Conservation (phyloP, 345 rosid species). For the Eucalyptus sp. region DNA sequence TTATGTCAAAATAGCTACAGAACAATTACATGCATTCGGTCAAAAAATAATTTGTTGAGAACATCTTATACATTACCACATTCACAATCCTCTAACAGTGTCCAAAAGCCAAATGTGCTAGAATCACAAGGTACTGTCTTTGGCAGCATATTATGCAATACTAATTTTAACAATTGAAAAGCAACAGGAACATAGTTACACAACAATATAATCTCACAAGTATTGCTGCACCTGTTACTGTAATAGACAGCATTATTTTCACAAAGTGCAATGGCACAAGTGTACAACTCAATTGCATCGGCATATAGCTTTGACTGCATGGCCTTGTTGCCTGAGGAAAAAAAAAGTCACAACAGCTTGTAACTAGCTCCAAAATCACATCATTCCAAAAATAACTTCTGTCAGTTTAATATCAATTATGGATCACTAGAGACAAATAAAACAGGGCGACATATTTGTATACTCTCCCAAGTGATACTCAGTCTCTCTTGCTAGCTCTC, state of each 20-base stretch:
- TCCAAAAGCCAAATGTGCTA: neutral
- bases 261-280: conserved; percentile 57
- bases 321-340: conserved; percentile 68
- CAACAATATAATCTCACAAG: neutral
- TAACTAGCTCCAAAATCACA: neutral
- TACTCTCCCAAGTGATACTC: neutral
- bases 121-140: neutral
- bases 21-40: neutral
- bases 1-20: neutral
- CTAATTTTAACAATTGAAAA: neutral
- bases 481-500: neutral
- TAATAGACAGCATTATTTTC: conserved; percentile 69
- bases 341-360: neutral
- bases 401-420: neutral
- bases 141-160: neutral
- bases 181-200: neutral
- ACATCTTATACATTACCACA: neutral
- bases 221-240: conserved; percentile 61
- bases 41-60: neutral
- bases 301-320: conserved; percentile 59
- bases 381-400: neutral
- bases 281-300: conserved; percentile 67
- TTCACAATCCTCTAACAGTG: neutral
- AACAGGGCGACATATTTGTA: neutral
- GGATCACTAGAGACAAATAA: neutral